phyloP scores from a whole-genome alignment of 208 protist species.

The Leishmania arabica region DNA sequence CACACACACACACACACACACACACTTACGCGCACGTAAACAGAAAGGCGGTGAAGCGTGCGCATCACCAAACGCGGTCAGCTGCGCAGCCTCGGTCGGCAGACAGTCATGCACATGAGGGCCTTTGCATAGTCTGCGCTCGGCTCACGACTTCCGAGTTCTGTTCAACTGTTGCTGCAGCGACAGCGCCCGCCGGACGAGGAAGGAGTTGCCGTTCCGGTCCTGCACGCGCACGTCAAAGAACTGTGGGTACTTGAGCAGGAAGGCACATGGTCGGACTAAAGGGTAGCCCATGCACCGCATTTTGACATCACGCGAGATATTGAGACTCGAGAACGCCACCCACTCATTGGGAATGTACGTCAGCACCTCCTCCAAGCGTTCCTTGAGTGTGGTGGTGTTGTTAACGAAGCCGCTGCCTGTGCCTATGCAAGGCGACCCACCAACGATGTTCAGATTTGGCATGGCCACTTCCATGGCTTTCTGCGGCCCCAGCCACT shows the following conservation, averaged over 20 bases:
- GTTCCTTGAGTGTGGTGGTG: constrained; percentile 18
- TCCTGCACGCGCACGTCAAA: constrained; percentile 58
- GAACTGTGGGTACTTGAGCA: constrained; percentile 60
- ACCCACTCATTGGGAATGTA: constrained; percentile 75
- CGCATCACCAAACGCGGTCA: not conserved
- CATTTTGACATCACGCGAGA: constrained; percentile 59
- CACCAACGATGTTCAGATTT: not conserved
- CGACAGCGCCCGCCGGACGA: constrained; percentile 49
- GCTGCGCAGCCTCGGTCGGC: not conserved
- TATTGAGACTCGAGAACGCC: constrained; percentile 33
- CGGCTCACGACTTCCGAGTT: not conserved
- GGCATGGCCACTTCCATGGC: not conserved
- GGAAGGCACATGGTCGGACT: constrained; percentile 40
- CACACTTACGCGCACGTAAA: too few species aligned
- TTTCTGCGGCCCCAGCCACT: constrained; percentile 6
- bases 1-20: not conserved
- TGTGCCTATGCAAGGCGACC: not conserved
- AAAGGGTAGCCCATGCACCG: constrained; percentile 60
- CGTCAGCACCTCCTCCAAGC: constrained; percentile 47
- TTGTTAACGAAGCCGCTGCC: constrained; percentile 16
- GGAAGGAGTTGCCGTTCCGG: constrained; percentile 28
- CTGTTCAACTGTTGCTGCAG: constrained; percentile 36
- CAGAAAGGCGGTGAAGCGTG: not conserved
- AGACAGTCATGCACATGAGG: not conserved
- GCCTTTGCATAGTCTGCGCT: not conserved